These are phyloP conservation scores for Bimuria novae-zelandiae DNA, from an alignment of 2,329 filamentous ascomycete genomes.

Conservation along the genomic window DNA sequence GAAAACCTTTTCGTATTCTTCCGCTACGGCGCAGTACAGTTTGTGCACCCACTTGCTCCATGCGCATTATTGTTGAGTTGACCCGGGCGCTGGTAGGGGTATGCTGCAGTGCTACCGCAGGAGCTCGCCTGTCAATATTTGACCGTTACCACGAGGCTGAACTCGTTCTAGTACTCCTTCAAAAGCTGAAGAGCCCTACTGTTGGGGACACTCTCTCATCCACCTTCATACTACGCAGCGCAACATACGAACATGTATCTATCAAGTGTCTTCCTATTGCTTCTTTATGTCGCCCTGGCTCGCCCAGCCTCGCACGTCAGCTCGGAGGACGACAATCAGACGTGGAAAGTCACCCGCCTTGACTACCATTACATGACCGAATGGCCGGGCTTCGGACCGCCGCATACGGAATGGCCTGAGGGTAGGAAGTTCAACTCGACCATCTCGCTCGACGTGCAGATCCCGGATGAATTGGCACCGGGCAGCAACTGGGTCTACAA, in stretches of 20 bases:
- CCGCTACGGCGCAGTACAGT: too few species aligned
- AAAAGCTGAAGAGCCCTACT: background rate
- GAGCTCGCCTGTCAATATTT: background rate
- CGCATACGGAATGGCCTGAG: background rate
- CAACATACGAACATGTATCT: background rate
- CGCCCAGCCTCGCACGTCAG: background rate
- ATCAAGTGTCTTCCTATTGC: background rate
- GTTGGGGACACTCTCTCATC: background rate
- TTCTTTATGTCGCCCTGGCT: background rate
- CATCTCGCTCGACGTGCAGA: background rate
- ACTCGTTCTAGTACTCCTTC: background rate
- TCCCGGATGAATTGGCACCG: background rate
- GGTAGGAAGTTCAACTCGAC: background rate
- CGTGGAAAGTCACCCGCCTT: background rate
- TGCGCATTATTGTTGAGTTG: too few species aligned
- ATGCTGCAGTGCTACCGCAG: background rate
- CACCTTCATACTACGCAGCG: background rate
- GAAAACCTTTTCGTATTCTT: too few species aligned
- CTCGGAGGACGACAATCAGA: background rate
- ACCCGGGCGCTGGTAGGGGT: background rate
- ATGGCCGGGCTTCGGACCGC: background rate
- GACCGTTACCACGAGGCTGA: background rate
- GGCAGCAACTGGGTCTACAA: background rate
- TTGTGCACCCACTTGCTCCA: too few species aligned
- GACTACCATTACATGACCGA: slow-evolving; percentile 2